Evolutionary conservation across 208 protist genomes (phyloP), one percentile per base, ranked within the genome.

Genomic region (Trypanosoma avium): DNA sequence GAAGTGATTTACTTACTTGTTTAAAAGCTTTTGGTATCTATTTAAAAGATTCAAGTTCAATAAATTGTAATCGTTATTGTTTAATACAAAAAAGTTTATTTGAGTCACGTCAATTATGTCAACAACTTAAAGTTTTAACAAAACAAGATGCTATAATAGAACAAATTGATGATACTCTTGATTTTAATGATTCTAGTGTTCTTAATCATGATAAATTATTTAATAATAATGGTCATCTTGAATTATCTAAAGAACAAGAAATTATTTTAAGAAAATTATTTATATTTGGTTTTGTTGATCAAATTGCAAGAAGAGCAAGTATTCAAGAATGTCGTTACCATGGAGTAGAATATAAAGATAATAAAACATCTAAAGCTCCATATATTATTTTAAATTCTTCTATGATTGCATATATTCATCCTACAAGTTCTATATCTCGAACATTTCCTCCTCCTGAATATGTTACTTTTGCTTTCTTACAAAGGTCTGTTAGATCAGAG

Each of bases 371-470:
- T n/a, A 77, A 80, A 42, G 73, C 86, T 13, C 87, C 92, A 12
- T 97, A 97, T 61, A 56, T 95, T n/a, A 69, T 92, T 33, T 56
- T 82, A 13, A 73, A 61, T 58, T 72, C 62, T 9, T 75, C 73
- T 38, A 81, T 78, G 30, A 90, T 97, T 27, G 84, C 81, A 42
- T 95, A 81, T 72, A 77, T 97, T 43, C 85, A 95, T 69, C 86
- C 88, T 2, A 90, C 84, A 68, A 95, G 88, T 61, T 81, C 90
- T 24, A 75, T 95, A 40, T 61, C 92, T 4, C 81, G 76, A 21
- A 94, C 85, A 13, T 86, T 79, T 60, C 93, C 93, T 24, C 80
- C 90, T 30, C 93, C 93, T 1, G 90, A 97, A 74, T 95, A 81
- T 45, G 77, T 97, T 26, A 87, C 82, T 4, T 97, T 89, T 77